These are phyloP conservation scores for Fusarium sulawesiense DNA, from an alignment of 2,329 filamentous ascomycete species.

Conservation along the genomic window DNA sequence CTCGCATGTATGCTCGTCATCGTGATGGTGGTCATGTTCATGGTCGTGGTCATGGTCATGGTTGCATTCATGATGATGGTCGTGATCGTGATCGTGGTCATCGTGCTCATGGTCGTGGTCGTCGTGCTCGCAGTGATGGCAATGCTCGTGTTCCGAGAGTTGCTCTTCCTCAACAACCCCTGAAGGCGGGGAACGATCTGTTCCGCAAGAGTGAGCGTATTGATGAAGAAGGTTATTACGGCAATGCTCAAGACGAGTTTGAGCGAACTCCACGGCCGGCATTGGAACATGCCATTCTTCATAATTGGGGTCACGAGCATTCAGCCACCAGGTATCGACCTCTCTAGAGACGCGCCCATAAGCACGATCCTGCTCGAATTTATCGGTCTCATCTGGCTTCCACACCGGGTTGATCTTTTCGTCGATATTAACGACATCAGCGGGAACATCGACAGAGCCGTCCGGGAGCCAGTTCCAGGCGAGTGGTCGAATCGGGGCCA, in stretches of 20 bases:
- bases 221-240: constrained; percentile 69
- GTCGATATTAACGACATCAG: constrained; percentile 52
- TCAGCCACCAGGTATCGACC: constrained; percentile 74
- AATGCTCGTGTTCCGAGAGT: constrained; percentile 53
- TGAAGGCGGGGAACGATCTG: constrained; percentile 54
- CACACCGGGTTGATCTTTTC: constrained; percentile 61
- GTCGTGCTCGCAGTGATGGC: constrained; percentile 49
- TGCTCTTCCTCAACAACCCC: constrained; percentile 54
- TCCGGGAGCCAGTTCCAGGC: constrained; percentile 68
- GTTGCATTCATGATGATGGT: constrained; percentile 48
- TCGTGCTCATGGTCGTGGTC: constrained; percentile 32
- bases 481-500: constrained; percentile 62
- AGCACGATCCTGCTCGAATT: constrained; percentile 67
- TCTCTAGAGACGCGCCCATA: constrained; percentile 73
- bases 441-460: constrained; percentile 46
- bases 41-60: constrained; percentile 33
- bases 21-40: constrained; percentile 45
- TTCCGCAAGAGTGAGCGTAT: constrained; percentile 60
- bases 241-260: constrained; percentile 67
- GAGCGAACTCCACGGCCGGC: constrained; percentile 70
- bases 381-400: constrained; percentile 64
- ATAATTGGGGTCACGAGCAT: constrained; percentile 69
- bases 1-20: constrained; percentile 51
- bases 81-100: constrained; percentile 45
- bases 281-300: constrained; percentile 69